Evolutionary conservation across 2,329 filamentous ascomycete species (phyloP), one percentile per base, ranked within the genome.

Genomic region (Geosmithia flava): DNA sequence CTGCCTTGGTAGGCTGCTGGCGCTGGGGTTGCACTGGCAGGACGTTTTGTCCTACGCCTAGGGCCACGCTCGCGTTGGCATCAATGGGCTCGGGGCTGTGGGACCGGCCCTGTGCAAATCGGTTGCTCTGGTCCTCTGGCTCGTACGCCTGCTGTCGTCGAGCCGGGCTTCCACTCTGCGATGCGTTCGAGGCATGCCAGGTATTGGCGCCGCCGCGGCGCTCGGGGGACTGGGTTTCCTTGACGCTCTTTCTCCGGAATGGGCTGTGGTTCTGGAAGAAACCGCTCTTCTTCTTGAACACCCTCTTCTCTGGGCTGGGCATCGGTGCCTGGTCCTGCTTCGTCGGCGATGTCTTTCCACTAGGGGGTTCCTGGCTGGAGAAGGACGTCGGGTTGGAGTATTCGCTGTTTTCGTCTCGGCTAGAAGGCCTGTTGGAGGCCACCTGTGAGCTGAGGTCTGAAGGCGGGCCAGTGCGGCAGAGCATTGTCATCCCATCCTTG

Each of bases 401-500:
- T 54, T 96, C 91, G 65, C 91, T 97, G 55, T 87, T 83, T 45
- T 87, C 93, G 58, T 95, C 90, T 54, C 86, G 80, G 62, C 88
- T 95, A 15, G 84, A 84, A 44, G 89, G 87, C 44, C 89, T 78
- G 46, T 78, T 81, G 20, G 81, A 80, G 20, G 76, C 75, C 23
- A 69, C 59, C 23, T 70, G 65, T 4, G 69, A 70, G 51, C 65
- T 67, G 37, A 63, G 65, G 75, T 89, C 65, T 68, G 78, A 67
- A 16, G 61, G 58, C 40, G 83, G 77, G 3, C 81, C 82, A 40
- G 86, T 82, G 51, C 89, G 81, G 65, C 91, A 97, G 53, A 96
- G 84, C 79, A 97, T 95, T 0, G 91, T 96, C 89, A 97, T 97
- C 4, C 90, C 91, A 61, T 97, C 91, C 63, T 85, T 80, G 0